phyloP scores from a whole-genome alignment of 257 asterid species.

The Jacaranda copaia region DNA sequence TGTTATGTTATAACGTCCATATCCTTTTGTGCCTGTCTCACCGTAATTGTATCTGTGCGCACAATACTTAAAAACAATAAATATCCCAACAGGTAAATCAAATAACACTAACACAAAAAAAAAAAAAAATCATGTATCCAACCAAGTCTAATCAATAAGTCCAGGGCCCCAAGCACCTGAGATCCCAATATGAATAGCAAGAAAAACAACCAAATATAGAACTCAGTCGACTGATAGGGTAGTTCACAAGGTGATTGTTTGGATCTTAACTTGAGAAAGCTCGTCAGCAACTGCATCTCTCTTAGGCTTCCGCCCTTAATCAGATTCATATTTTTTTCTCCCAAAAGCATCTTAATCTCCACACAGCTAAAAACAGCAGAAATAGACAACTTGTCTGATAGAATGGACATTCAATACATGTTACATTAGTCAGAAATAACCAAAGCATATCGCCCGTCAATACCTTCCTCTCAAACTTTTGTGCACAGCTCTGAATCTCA shows the following conservation, averaged over 20 bases:
- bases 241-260: neutral
- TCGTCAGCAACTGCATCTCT: neutral
- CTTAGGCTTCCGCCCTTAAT: neutral
- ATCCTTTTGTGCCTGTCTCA: too few relatives aligned
- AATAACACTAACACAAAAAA: too few relatives aligned
- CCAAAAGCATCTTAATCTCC: neutral
- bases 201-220: neutral
- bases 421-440: neutral
- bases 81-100: too few relatives aligned
- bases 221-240: neutral
- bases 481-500: conserved; percentile 35
- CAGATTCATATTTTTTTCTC: neutral
- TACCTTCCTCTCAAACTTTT: neutral
- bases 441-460: neutral
- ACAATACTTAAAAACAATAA: too few relatives aligned
- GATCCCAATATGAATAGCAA: neutral
- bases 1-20: too few relatives aligned
- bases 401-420: neutral
- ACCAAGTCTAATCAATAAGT: too few relatives aligned
- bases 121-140: too few relatives aligned
- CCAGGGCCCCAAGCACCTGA: too few relatives aligned
- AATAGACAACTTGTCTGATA: neutral
- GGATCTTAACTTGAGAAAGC: neutral
- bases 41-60: too few relatives aligned
- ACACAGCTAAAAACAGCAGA: conserved; percentile 9